These are phyloP conservation scores for Brettanomyces anomalus DNA, from an alignment of 805 yeast genomes.

Conservation along the genomic window DNA sequence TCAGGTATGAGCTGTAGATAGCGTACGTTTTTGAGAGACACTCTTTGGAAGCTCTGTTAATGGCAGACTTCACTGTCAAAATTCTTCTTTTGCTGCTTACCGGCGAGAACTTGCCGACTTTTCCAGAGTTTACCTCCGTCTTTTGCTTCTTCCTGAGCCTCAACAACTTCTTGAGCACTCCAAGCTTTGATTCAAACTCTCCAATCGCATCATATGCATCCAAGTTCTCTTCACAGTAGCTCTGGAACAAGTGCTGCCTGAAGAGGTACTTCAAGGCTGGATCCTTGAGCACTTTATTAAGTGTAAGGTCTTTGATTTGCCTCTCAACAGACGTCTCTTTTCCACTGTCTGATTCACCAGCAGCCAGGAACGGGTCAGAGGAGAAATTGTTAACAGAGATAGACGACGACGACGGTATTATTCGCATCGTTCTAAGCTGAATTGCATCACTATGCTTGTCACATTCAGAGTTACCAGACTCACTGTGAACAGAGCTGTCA, in stretches of 20 bases:
- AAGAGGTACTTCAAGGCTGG: slow-evolving; percentile 71
- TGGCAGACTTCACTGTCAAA: slow-evolving; percentile 28
- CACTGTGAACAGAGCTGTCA: too few relatives aligned
- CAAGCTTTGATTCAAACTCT: slow-evolving; percentile 40
- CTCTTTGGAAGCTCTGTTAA: slow-evolving; percentile 37
- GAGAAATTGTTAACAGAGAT: too few relatives aligned
- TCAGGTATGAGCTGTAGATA: slow-evolving; percentile 57
- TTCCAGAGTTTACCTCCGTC: not conserved
- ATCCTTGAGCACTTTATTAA: slow-evolving; percentile 47
- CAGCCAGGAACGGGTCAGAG: too few relatives aligned
- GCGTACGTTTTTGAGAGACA: slow-evolving; percentile 55
- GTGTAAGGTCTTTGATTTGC: slow-evolving; percentile 1
- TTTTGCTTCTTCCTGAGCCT: slow-evolving; percentile 14
- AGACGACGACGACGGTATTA: too few relatives aligned
- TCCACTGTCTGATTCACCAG: not conserved
- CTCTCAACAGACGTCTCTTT: not conserved
- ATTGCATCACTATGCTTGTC: too few relatives aligned
- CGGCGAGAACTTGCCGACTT: slow-evolving; percentile 6
- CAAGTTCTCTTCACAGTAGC: slow-evolving; percentile 68
- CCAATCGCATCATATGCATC: slow-evolving; percentile 57
- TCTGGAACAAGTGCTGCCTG: slow-evolving; percentile 52
- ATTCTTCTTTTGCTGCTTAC: slow-evolving; percentile 15
- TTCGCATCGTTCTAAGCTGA: too few relatives aligned
- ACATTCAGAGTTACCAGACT: too few relatives aligned
- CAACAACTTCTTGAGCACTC: slow-evolving; percentile 32